Conservation (phyloP, 352 stramenopile species). For the Pythium sukuiense region DNA sequence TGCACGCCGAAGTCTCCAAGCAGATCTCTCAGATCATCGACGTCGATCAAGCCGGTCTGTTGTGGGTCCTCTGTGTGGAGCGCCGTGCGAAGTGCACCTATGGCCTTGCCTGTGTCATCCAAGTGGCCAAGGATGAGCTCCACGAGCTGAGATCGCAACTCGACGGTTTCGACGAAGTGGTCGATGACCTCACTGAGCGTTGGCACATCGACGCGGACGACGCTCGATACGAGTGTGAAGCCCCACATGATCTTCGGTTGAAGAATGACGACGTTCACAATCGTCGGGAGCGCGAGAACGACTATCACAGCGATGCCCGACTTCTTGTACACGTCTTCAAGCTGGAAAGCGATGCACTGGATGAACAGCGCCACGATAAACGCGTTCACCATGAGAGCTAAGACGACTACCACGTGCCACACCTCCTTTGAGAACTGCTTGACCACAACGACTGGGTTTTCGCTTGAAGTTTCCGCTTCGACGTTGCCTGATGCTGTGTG, state of each 20-base stretch:
- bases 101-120: slow-evolving; percentile 27
- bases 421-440: background rate
- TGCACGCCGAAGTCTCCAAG: slow-evolving; percentile 43
- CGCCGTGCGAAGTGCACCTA: slow-evolving; percentile 39
- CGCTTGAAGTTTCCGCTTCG: background rate
- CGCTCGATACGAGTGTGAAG: slow-evolving; percentile 56
- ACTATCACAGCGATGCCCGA: slow-evolving; percentile 11
- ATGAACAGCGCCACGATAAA: slow-evolving; percentile 30
- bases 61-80: slow-evolving; percentile 30
- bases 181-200: slow-evolving; percentile 38
- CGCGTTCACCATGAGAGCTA: slow-evolving; percentile 16
- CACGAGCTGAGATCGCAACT: slow-evolving; percentile 53
- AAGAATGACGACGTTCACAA: slow-evolving; percentile 62
- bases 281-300: slow-evolving; percentile 36
- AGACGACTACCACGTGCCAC: background rate
- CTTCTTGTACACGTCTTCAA: slow-evolving; percentile 8
- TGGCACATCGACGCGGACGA: slow-evolving; percentile 48
- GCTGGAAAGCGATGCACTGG: slow-evolving; percentile 24
- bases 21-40: slow-evolving; percentile 43
- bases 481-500: background rate
- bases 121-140: slow-evolving; percentile 34
- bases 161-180: slow-evolving; percentile 40
- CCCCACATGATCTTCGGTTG: slow-evolving; percentile 56
- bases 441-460: background rate
- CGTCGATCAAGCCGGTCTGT: slow-evolving; percentile 38